A percentile compares a stretch with the other conserved stretches of the same genome.
Evolutionary conservation across 164 flowering plant species (phyloP).

Genomic region (Cinnamomum chago): DNA sequence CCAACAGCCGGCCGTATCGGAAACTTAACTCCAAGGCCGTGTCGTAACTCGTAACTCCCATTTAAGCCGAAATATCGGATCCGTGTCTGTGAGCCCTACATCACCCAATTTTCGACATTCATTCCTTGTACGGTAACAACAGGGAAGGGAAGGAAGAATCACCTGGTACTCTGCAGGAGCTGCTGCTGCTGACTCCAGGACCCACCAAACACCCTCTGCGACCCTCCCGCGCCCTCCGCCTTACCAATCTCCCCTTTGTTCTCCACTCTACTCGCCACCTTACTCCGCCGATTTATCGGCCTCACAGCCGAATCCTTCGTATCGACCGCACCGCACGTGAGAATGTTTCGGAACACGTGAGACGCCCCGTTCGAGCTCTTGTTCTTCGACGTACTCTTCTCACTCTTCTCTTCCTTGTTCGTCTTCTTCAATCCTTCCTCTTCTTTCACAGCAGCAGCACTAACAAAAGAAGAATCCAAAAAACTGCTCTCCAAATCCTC

Average conservation of each 20-base stretch:
- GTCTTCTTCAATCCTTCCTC: neutral
- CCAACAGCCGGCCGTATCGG: no score
- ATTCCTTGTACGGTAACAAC: no score
- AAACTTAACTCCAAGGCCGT: no score
- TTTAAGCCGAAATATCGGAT: no score
- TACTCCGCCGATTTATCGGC: neutral
- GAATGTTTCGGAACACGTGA: constrained; percentile 35
- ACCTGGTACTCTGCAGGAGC: neutral
- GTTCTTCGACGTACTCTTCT: neutral
- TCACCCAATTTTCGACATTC: no score
- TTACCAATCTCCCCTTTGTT: constrained; percentile 9
- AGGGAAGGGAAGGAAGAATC: neutral
- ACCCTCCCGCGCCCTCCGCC: constrained; percentile 2
- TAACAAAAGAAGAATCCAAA: neutral
- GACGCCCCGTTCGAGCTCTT: constrained; percentile 41
- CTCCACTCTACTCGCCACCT: neutral
- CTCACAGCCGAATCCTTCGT: constrained; percentile 37
- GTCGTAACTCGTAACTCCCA: no score
- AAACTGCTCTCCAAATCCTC: neutral
- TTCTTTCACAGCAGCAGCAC: neutral
- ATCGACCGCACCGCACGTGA: constrained; percentile 46
- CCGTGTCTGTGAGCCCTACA: no score
- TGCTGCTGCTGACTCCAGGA: constrained; percentile 23
- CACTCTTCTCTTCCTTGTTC: neutral
- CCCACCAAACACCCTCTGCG: constrained; percentile 19